Conservation (phyloP, 768 basidiomycete species). For the Amanita muscaria region DNA sequence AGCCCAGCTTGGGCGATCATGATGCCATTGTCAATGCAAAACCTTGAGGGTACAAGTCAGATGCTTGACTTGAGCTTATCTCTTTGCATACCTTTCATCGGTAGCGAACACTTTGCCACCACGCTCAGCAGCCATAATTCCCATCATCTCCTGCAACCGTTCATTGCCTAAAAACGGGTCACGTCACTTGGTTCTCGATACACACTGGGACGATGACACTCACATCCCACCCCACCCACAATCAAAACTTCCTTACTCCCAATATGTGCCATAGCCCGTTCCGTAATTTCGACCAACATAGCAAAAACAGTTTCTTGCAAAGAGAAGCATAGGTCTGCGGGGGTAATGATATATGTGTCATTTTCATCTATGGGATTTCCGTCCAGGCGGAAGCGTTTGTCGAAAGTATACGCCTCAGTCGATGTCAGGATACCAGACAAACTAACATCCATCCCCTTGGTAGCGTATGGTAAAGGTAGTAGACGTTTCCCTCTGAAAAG, state of each 20-base stretch:
- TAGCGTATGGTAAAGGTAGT: conserved; percentile 83
- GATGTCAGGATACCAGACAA: conserved; percentile 91
- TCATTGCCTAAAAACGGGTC: conserved; percentile 59
- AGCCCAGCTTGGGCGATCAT: conserved; percentile 99
- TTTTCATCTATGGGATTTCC: conserved; percentile 28
- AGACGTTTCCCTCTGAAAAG: conserved; percentile 68
- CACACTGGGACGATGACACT: conserved; percentile 24
- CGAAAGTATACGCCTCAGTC: conserved; percentile 77
- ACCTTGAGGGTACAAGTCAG: conserved; percentile 38
- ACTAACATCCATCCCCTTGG: conserved; percentile 98
- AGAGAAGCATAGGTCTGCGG: conserved; percentile 95
- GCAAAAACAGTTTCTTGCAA: conserved; percentile 95
- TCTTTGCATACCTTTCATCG: conserved; percentile 72
- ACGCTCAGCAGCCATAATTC: conserved; percentile 88
- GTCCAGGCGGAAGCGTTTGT: conserved; percentile 69
- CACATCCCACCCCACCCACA: conserved; percentile 99
- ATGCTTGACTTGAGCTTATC: background rate
- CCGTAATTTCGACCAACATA: conserved; percentile 99
- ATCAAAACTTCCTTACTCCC: conserved; percentile 93
- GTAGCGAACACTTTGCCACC: conserved; percentile 88
- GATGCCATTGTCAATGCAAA: conserved; percentile 98
- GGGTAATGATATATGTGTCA: conserved; percentile 70
- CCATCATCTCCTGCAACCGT: conserved; percentile 97
- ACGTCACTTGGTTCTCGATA: background rate
- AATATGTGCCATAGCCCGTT: conserved; percentile 98